These are phyloP conservation scores for Nakazawaea populi DNA, from an alignment of 805 yeast genomes.

Conservation along the genomic window DNA sequence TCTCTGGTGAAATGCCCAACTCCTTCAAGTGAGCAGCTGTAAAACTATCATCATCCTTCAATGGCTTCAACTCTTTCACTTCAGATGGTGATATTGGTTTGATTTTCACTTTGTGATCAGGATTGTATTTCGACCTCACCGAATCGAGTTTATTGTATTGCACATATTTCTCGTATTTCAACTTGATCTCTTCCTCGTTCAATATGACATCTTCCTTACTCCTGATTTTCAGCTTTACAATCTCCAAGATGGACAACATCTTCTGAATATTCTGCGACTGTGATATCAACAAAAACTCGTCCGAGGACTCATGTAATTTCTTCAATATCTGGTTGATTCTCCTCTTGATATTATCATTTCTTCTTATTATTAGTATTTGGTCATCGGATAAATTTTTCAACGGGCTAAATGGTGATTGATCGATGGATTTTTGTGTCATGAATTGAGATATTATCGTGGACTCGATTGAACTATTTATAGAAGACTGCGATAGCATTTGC, in stretches of 20 bases:
- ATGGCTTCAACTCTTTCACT: not conserved
- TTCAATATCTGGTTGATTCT: slow-evolving; percentile 4
- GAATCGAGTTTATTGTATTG: slow-evolving; percentile 9
- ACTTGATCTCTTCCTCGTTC: not conserved
- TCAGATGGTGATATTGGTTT: not conserved
- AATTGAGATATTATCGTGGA: not conserved
- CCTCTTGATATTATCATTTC: slow-evolving; percentile 10
- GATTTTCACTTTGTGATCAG: not conserved
- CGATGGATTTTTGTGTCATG: not conserved
- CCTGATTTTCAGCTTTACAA: slow-evolving; percentile 6
- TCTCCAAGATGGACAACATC: slow-evolving; percentile 6
- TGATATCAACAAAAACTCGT: slow-evolving; percentile 2
- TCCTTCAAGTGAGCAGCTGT: slow-evolving; percentile 4
- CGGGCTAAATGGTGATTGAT: not conserved
- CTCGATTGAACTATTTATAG: slow-evolving; percentile 1
- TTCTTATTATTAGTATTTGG: slow-evolving; percentile 1
- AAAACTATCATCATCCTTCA: slow-evolving; percentile 6
- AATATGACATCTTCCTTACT: not conserved
- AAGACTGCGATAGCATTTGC: not conserved
- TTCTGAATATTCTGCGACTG: slow-evolving; percentile 8
- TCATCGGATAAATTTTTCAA: not conserved
- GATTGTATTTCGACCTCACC: slow-evolving; percentile 1
- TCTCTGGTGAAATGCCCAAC: slow-evolving; percentile 1
- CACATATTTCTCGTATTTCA: not conserved
- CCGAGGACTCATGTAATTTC: not conserved